phyloP scores from a whole-genome alignment of 441 rosid species.

The Theobroma grandiflorum region DNA sequence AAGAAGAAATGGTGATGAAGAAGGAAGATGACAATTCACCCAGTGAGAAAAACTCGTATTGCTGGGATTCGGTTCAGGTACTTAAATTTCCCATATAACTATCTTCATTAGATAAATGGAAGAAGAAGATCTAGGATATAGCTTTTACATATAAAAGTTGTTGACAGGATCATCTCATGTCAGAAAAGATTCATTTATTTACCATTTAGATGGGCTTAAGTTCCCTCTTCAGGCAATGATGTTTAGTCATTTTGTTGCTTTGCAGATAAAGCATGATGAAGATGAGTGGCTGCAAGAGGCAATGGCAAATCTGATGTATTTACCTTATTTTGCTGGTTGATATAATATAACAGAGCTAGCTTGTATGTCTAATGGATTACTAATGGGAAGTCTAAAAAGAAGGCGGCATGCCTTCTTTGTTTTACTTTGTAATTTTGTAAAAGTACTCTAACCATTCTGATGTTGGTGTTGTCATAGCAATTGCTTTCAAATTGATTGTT shows the following conservation, averaged over 20 bases:
- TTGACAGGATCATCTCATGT: neutral
- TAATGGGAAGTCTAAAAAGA: neutral
- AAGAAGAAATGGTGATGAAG: slow-evolving; percentile 55
- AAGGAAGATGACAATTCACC: slow-evolving; percentile 42
- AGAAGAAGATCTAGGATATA: neutral
- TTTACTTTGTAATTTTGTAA: neutral
- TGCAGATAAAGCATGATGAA: slow-evolving; percentile 65
- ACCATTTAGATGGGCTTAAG: neutral
- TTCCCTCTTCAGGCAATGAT: neutral
- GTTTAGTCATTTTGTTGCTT: neutral
- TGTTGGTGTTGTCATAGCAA: neutral
- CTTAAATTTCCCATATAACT: neutral
- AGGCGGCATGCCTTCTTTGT: neutral
- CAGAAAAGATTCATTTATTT: neutral
- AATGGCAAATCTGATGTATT: slow-evolving; percentile 68
- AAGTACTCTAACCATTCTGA: neutral
- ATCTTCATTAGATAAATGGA: neutral
- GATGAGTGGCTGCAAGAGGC: slow-evolving; percentile 89
- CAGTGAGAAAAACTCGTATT: slow-evolving; percentile 51
- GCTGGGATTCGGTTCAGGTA: slow-evolving; percentile 60
- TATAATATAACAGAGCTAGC: neutral
- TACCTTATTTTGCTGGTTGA: slow-evolving; percentile 53
- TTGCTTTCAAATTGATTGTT: slow-evolving; percentile 17
- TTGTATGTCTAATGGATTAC: neutral
- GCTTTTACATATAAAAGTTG: neutral